Conservation (phyloP, 2,329 filamentous ascomycete genomes). For the Alternaria tenuissima region DNA sequence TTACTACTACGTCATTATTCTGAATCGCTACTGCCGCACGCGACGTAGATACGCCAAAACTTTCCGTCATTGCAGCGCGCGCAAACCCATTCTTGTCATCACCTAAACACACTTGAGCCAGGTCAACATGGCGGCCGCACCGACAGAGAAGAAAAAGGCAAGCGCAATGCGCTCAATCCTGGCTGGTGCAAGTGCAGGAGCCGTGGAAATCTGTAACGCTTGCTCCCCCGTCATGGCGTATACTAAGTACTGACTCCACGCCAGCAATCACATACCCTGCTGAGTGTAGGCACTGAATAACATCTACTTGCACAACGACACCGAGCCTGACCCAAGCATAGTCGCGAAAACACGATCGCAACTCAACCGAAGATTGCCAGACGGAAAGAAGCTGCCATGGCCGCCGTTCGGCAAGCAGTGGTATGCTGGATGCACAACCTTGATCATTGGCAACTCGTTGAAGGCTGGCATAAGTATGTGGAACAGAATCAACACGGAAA, state of each 20-base stretch:
- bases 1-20: constrained; percentile 18
- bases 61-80: constrained; percentile 10
- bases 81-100: neutral
- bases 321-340: constrained; percentile 47
- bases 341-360: constrained; percentile 95
- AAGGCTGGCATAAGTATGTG: constrained; percentile 91
- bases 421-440: constrained; percentile 97
- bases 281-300: constrained; percentile 70
- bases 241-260: constrained; percentile 29
- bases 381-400: constrained; percentile 89
- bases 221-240: neutral
- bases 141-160: constrained; percentile 60
- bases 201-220: constrained; percentile 83
- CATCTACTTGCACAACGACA: neutral
- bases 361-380: constrained; percentile 83
- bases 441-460: constrained; percentile 95
- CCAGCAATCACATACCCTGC: constrained; percentile 90
- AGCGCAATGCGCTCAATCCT: constrained; percentile 88
- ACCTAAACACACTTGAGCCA: neutral
- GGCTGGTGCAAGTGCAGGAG: constrained; percentile 91
- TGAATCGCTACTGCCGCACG: constrained; percentile 17
- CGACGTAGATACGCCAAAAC: constrained; percentile 14
- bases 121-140: constrained; percentile 36
- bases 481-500: too few species aligned
- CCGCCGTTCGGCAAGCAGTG: constrained; percentile 92